Percentiles rank a stretch among this genome's conserved stretches.
Evolutionary conservation across 768 basidiomycete species (phyloP).

Genomic region (Albatrellus ellisii): DNA sequence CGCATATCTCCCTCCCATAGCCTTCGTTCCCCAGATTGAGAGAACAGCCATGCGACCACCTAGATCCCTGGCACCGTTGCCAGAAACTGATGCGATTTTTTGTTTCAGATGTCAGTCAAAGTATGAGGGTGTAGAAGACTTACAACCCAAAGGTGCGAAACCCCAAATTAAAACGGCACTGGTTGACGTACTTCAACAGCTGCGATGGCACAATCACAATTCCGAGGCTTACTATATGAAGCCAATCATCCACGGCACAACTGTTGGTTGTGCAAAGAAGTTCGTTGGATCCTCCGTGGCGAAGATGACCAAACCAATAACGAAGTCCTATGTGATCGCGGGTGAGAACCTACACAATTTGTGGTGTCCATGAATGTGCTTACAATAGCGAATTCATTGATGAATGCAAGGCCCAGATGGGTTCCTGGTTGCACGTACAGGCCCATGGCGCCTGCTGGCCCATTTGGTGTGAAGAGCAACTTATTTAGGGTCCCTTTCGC

Average conservation of each 20-base stretch:
- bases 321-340: constrained; percentile 12
- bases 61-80: constrained; percentile 19
- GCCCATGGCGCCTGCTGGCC: constrained; percentile 27
- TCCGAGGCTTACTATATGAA: constrained; percentile 14
- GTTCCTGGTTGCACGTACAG: constrained; percentile 22
- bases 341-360: not conserved
- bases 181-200: too few relatives aligned
- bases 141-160: constrained; percentile 15
- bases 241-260: constrained; percentile 16
- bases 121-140: constrained; percentile 3
- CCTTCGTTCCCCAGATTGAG: constrained; percentile 17
- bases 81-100: constrained; percentile 17
- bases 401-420: constrained; percentile 21
- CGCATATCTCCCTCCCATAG: constrained; percentile 20
- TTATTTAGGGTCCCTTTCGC: constrained; percentile 18
- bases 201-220: not conserved
- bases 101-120: not conserved
- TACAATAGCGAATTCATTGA: constrained; percentile 29
- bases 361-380: constrained; percentile 4
- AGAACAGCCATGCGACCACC: constrained; percentile 18
- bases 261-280: constrained; percentile 17
- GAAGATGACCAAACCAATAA: constrained; percentile 16
- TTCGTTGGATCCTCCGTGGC: constrained; percentile 18
- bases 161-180: constrained; percentile 17
- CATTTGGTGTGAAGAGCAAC: constrained; percentile 23